Evolutionary conservation across 768 basidiomycete species (phyloP), one percentile per base, ranked within the genome.

Genomic region (Boletus rufocinnamomeus): DNA sequence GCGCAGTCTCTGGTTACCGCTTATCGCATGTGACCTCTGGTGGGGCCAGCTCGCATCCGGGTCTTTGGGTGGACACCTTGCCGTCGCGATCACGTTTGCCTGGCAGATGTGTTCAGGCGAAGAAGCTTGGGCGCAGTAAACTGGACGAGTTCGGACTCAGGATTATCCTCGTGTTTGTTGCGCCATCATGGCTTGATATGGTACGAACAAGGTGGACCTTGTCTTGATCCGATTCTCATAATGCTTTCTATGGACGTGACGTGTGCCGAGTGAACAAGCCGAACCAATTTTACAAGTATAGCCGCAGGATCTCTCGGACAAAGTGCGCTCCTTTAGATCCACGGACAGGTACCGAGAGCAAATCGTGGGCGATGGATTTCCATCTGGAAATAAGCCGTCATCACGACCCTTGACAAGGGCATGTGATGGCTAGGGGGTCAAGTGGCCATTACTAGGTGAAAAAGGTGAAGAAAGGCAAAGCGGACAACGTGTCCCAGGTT

Each of bases 401-500:
- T 1, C 16, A 19, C 30, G 60, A 44, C 60, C 64, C 64, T 63
- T 54, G 54, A 17, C 43, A 1, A 44, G n/a, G 2, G 40, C 2
- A 34, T 19, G 19, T 19, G 23, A 40, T 28, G 3, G 13, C 28
- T 38, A 34, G 38, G 16, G 43, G 17, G 47, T 9, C 7, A 16
- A 34, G 34, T 50, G 32, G 27, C 32, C 49, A 44, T 30, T 45
- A 23, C 11, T 2, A 23, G 43, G 21, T n/a, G 30, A 38, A 16
- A 41, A 46, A 23, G 43, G 21, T n/a, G 30, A 38, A 16, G n/a
- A 46, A 50, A 23, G 64, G 41, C 43, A 25, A 44, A 25, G 28
- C 41, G 43, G 46, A 35, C 50, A 65, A 66, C 60, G 64, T 66
- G 64, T 65, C 10, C 19, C 23, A 6, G 37, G 30, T 54, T 21